Percentiles rank a stretch among this genome's conserved stretches.
Evolutionary conservation across 805 yeast species (phyloP).

Genomic region (Zygosaccharomyces pseudorouxii): DNA sequence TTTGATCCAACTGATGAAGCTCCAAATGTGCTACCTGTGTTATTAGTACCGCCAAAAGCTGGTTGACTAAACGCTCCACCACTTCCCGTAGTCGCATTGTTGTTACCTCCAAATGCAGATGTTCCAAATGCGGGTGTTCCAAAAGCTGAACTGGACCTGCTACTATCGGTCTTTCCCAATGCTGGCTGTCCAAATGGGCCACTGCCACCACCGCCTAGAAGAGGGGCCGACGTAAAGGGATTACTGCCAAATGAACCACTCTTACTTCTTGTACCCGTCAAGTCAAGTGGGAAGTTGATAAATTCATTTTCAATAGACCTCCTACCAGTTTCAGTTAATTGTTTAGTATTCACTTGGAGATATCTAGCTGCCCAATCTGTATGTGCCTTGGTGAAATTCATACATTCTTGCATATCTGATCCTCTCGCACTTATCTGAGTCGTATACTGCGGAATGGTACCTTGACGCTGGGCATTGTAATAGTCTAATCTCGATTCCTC

Average conservation of each 20-base stretch:
- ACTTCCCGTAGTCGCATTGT: background rate
- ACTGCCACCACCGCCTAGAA: background rate
- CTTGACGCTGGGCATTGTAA: conserved; percentile 39
- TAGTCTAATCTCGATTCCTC: conserved; percentile 51
- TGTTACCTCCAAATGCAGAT: conserved; percentile 15
- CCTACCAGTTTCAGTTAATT: conserved; percentile 27
- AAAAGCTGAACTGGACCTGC: conserved; percentile 16
- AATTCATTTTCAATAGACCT: conserved; percentile 31
- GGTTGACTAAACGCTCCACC: conserved; percentile 15
- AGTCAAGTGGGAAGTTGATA: conserved; percentile 35
- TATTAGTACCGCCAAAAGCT: conserved; percentile 6
- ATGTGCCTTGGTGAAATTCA: conserved; percentile 37
- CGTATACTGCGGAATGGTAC: conserved; percentile 39
- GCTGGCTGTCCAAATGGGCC: conserved; percentile 20
- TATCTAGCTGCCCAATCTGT: conserved; percentile 52
- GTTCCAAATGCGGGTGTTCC: conserved; percentile 22
- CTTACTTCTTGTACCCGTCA: conserved; percentile 18
- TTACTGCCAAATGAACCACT: conserved; percentile 13
- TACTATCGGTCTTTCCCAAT: conserved; percentile 17
- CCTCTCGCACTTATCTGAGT: conserved; percentile 40
- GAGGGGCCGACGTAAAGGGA: conserved; percentile 8
- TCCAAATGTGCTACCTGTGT: conserved; percentile 19
- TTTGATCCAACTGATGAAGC: conserved; percentile 19
- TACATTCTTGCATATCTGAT: conserved; percentile 44
- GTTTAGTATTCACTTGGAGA: conserved; percentile 43